These are phyloP conservation scores for Boletus rufocinnamomeus DNA, from an alignment of 768 basidiomycete genomes.

Conservation along the genomic window DNA sequence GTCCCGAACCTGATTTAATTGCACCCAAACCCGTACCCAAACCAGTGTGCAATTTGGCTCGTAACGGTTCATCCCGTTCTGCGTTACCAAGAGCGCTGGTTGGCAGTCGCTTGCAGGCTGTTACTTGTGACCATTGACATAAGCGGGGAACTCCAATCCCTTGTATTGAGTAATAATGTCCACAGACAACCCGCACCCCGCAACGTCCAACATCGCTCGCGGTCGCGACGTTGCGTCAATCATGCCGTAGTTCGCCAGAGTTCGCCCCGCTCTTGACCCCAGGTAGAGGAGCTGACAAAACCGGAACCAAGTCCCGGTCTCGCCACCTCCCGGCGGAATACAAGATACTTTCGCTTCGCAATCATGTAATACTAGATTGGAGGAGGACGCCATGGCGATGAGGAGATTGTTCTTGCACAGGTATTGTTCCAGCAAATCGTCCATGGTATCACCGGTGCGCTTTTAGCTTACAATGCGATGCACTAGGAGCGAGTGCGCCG, in stretches of 20 bases:
- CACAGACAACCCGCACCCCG: not conserved
- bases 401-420: not conserved
- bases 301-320: not conserved
- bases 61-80: not conserved
- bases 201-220: not conserved
- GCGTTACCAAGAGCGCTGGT: not conserved
- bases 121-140: not conserved
- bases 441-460: not conserved
- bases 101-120: not conserved
- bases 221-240: not conserved
- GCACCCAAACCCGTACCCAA: not conserved
- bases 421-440: not conserved
- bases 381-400: not conserved
- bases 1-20: not conserved
- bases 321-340: not conserved
- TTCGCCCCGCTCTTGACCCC: not conserved
- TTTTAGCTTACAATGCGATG: not conserved
- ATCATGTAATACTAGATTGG: not conserved
- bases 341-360: not conserved
- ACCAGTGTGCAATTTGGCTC: not conserved
- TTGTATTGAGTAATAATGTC: not conserved
- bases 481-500: not conserved
- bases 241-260: not conserved
- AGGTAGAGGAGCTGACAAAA: not conserved
- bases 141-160: not conserved